Evolutionary conservation across 768 basidiomycete species (phyloP).

Genomic region (Naganishia vishniacii): DNA sequence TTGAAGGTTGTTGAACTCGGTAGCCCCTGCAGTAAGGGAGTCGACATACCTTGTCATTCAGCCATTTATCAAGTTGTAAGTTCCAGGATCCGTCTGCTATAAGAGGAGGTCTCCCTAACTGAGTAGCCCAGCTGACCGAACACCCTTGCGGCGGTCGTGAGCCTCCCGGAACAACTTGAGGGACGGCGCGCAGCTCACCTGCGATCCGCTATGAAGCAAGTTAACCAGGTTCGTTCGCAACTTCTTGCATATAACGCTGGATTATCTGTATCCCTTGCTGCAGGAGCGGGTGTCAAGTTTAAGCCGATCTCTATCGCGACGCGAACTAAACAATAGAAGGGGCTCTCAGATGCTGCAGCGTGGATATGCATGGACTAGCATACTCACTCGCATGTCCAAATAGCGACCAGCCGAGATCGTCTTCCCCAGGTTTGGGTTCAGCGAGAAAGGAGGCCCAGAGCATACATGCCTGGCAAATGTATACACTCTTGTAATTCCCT

Average conservation of each 20-base stretch:
- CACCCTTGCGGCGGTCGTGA: too few species aligned
- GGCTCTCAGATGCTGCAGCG: not conserved
- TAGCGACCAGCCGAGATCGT: conserved; percentile 23
- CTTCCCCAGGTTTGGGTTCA: conserved; percentile 21
- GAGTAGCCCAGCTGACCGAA: conserved; percentile 23
- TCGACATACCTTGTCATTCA: not conserved
- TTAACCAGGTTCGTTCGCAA: conserved; percentile 24
- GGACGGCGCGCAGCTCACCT: too few species aligned
- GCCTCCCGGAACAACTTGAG: too few species aligned
- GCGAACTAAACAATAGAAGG: not conserved
- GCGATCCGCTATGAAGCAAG: conserved; percentile 23
- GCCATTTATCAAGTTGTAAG: conserved; percentile 6
- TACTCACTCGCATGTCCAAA: conserved; percentile 26
- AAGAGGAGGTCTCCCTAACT: conserved; percentile 20
- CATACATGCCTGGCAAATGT: conserved; percentile 24
- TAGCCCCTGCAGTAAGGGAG: too few species aligned
- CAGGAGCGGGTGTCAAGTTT: not conserved
- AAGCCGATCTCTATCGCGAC: conserved; percentile 24
- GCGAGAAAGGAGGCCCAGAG: conserved; percentile 19
- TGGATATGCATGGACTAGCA: too few species aligned
- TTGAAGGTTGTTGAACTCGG: not conserved
- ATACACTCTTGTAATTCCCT: conserved; percentile 17
- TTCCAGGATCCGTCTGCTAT: conserved; percentile 8
- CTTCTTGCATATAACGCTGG: conserved; percentile 6
- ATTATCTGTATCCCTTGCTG: not conserved